phyloP scores from a whole-genome alignment of 768 basidiomycete genomes.

The Lactifluus rugatus region DNA sequence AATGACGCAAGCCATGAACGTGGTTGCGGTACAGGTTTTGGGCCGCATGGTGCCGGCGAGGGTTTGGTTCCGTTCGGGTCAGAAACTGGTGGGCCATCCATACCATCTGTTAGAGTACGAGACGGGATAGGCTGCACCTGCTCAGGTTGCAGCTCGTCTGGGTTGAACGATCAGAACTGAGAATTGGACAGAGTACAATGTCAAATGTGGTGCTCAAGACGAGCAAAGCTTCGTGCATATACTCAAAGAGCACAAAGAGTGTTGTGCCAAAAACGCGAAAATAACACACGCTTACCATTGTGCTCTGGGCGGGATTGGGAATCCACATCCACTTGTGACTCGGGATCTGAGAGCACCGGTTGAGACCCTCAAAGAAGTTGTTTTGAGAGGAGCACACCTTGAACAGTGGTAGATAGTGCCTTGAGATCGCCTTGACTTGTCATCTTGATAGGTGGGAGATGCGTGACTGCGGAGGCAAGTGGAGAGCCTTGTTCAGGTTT shows the following conservation, averaged over 20 bases:
- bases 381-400: background rate
- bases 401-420: background rate
- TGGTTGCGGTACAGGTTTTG: background rate
- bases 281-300: background rate
- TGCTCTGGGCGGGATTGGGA: background rate
- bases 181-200: background rate
- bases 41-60: background rate
- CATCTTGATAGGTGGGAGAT: conserved; percentile 8
- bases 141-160: background rate
- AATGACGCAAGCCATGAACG: conserved; percentile 15
- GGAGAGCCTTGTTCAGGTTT: conserved; percentile 8
- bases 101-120: background rate
- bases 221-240: background rate
- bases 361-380: background rate
- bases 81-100: background rate
- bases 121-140: background rate
- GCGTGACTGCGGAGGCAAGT: conserved; percentile 12
- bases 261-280: background rate
- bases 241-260: background rate
- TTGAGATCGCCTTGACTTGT: background rate
- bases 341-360: background rate
- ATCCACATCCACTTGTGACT: background rate
- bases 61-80: background rate
- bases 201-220: background rate
- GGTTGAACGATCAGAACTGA: background rate